phyloP scores from a whole-genome alignment of 1,284 basidiomycete genomes.

The Ustilago trichophora region DNA sequence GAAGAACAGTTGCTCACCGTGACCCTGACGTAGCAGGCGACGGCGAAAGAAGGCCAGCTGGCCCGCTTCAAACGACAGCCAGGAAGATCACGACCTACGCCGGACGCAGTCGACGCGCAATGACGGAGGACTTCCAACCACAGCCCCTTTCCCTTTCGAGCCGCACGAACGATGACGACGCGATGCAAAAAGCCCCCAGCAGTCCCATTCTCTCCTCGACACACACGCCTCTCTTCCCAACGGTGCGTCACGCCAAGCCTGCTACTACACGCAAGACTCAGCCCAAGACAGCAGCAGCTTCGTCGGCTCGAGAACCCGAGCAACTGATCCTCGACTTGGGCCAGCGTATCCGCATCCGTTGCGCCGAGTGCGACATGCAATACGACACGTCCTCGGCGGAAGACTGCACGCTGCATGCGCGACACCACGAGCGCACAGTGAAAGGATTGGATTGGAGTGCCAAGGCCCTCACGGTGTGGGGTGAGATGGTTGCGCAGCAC shows the following conservation, averaged over 20 bases:
- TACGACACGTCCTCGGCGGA: slow-evolving; percentile 53
- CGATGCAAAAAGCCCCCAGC: slow-evolving; percentile 20
- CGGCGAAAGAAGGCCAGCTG: not conserved
- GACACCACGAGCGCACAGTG: slow-evolving; percentile 50
- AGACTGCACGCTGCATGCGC: slow-evolving; percentile 49
- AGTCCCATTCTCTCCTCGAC: slow-evolving; percentile 27
- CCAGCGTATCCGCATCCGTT: slow-evolving; percentile 50
- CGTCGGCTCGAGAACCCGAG: slow-evolving; percentile 26
- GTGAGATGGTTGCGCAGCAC: slow-evolving; percentile 24
- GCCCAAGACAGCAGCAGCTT: slow-evolving; percentile 3
- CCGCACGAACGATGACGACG: slow-evolving; percentile 7
- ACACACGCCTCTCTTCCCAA: slow-evolving; percentile 16
- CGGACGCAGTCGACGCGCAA: slow-evolving; percentile 31
- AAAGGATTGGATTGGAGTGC: slow-evolving; percentile 55
- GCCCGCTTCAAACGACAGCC: slow-evolving; percentile 5
- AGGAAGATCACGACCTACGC: slow-evolving; percentile 38
- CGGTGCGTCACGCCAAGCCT: slow-evolving; percentile 9
- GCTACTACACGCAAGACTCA: slow-evolving; percentile 8
- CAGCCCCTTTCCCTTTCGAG: not conserved
- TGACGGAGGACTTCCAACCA: slow-evolving; percentile 27
- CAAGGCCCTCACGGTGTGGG: slow-evolving; percentile 27
- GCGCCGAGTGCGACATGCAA: slow-evolving; percentile 57
- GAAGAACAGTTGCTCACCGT: slow-evolving; percentile 5
- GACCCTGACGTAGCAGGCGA: not conserved
- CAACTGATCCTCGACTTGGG: slow-evolving; percentile 59